Evolutionary conservation across 768 basidiomycete genomes (phyloP).

Genomic region (Phanerochaete carnosa): DNA sequence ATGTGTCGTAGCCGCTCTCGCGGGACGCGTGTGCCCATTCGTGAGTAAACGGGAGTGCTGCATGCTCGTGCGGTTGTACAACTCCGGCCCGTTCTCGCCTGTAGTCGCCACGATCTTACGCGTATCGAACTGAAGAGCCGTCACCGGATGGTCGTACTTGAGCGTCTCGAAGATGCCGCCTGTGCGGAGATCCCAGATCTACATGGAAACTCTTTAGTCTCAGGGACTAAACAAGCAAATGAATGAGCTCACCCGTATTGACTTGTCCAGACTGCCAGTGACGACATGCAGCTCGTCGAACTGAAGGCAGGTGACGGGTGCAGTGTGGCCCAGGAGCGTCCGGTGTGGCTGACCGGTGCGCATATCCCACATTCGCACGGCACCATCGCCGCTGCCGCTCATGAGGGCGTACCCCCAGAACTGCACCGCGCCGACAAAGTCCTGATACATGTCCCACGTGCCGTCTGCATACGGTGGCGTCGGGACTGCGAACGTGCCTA

Average conservation of each 20-base stretch:
- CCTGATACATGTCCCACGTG: constrained; percentile 92
- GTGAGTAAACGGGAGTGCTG: constrained; percentile 80
- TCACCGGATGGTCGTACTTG: constrained; percentile 87
- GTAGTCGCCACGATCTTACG: constrained; percentile 90
- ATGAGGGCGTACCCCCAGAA: constrained; percentile 98
- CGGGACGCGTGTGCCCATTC: constrained; percentile 92
- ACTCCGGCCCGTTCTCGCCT: constrained; percentile 93
- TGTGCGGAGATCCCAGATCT: constrained; percentile 97
- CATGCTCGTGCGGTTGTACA: constrained; percentile 93
- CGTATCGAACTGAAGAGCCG: constrained; percentile 90
- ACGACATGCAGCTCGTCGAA: constrained; percentile 95
- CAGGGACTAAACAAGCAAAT: neutral
- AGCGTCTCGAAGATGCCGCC: constrained; percentile 87
- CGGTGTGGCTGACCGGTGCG: constrained; percentile 96
- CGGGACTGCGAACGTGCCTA: constrained; percentile 73
- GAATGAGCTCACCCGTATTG: constrained; percentile 62
- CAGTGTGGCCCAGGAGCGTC: constrained; percentile 89
- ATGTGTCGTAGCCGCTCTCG: constrained; percentile 87
- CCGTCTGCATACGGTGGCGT: constrained; percentile 89
- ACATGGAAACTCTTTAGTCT: constrained; percentile 26
- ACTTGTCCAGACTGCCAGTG: constrained; percentile 92
- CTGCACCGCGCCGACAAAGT: constrained; percentile 96
- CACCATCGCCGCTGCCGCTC: constrained; percentile 95
- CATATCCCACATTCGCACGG: constrained; percentile 99
- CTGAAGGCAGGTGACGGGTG: constrained; percentile 89